Evolutionary conservation across 2,329 filamentous ascomycete genomes (phyloP).

Genomic region (Thielaviopsis musarum): DNA sequence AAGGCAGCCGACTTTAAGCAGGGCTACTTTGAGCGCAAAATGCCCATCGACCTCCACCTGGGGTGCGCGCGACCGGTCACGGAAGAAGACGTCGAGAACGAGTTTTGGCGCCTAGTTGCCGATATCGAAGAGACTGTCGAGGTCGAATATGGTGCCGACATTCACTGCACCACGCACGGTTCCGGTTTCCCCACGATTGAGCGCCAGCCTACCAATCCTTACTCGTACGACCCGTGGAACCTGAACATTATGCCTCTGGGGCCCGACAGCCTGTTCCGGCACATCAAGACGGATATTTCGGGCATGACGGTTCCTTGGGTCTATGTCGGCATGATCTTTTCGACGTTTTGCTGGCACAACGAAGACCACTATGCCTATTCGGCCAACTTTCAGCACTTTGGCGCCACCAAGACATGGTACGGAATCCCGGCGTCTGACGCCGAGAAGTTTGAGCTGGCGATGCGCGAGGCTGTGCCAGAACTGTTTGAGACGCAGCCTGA

Average conservation of each 20-base stretch:
- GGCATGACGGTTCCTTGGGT: slow-evolving; percentile 99
- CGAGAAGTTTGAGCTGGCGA: slow-evolving; percentile 86
- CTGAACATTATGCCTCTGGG: slow-evolving; percentile 83
- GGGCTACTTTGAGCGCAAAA: slow-evolving; percentile 77
- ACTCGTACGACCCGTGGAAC: slow-evolving; percentile 88
- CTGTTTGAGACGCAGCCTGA: slow-evolving; percentile 95
- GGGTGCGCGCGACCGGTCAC: slow-evolving; percentile 69
- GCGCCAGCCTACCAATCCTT: slow-evolving; percentile 70
- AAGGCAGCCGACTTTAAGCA: slow-evolving; percentile 93
- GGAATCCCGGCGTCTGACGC: slow-evolving; percentile 89
- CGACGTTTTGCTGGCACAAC: slow-evolving; percentile 98
- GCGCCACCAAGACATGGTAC: slow-evolving; percentile 98
- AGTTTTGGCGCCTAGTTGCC: slow-evolving; percentile 92
- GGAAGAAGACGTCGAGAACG: slow-evolving; percentile 87
- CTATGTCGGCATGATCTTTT: slow-evolving; percentile 99
- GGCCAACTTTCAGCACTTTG: slow-evolving; percentile 95
- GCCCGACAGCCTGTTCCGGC: slow-evolving; percentile 79
- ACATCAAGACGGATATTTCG: slow-evolving; percentile 96
- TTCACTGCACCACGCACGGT: slow-evolving; percentile 93
- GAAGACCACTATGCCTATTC: slow-evolving; percentile 98
- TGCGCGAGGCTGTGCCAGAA: slow-evolving; percentile 88
- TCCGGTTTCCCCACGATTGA: slow-evolving; percentile 94
- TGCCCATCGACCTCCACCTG: slow-evolving; percentile 70
- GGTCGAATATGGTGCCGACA: slow-evolving; percentile 95
- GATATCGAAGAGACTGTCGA: slow-evolving; percentile 91